Evolutionary conservation across 768 basidiomycete species (phyloP).

Genomic region (Boletus bicolor): DNA sequence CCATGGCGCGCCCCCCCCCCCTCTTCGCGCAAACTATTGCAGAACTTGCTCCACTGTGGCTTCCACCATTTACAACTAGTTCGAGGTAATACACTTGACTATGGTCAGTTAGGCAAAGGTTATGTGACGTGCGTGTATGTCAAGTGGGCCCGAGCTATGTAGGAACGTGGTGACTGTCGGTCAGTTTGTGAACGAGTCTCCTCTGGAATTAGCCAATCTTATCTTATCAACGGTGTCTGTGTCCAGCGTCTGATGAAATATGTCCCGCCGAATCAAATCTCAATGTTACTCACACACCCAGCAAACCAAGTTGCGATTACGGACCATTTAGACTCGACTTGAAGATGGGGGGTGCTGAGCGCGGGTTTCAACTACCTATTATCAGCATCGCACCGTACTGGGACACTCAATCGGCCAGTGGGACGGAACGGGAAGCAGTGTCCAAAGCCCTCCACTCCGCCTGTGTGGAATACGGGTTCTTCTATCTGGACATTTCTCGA

Average conservation of each 20-base stretch:
- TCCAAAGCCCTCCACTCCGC: constrained; percentile 66
- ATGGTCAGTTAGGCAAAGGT: not conserved
- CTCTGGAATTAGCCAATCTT: constrained; percentile 3
- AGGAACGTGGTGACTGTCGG: not conserved
- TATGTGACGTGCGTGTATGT: not conserved
- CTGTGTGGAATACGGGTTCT: constrained; percentile 81
- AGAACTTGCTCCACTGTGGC: not conserved
- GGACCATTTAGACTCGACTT: not conserved
- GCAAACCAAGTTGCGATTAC: not conserved
- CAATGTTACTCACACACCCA: not conserved
- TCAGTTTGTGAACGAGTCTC: not conserved
- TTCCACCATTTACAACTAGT: not conserved
- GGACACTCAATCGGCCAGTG: constrained; percentile 28
- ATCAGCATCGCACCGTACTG: constrained; percentile 72
- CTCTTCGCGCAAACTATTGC: not conserved
- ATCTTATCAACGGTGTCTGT: constrained; percentile 14
- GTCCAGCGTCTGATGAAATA: not conserved
- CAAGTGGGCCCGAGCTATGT: not conserved
- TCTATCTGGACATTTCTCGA: constrained; percentile 74
- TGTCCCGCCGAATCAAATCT: not conserved
- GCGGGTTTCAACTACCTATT: constrained; percentile 51
- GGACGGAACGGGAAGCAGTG: constrained; percentile 40
- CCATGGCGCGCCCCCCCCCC: not conserved
- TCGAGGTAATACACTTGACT: not conserved
- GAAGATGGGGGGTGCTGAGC: constrained; percentile 11